Conservation (phyloP, 75 land plant genomes). For the Chamaecyparis obtusa region DNA sequence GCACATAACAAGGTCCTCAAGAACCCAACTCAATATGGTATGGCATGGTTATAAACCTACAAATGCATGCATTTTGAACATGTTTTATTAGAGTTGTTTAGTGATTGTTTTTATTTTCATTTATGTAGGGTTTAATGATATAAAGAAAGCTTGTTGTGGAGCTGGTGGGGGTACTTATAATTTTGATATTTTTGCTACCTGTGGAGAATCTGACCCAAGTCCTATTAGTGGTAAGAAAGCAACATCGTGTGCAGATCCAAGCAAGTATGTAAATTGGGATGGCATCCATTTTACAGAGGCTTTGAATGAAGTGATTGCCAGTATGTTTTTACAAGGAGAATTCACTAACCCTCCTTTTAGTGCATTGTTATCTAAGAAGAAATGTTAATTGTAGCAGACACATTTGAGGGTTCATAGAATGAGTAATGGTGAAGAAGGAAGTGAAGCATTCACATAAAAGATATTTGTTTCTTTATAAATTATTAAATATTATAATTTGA, state of each 20-base stretch:
- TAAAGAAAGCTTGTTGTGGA: slow-evolving; percentile 59
- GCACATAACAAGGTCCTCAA: slow-evolving; percentile 29
- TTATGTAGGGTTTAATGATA: slow-evolving; percentile 6
- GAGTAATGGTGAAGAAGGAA: no score
- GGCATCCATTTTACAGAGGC: slow-evolving; percentile 74
- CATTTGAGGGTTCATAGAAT: background rate
- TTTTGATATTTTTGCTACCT: slow-evolving; percentile 38
- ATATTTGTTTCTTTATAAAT: no score
- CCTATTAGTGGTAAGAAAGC: slow-evolving; percentile 1
- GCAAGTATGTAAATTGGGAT: slow-evolving; percentile 64
- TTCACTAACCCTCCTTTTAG: slow-evolving; percentile 35
- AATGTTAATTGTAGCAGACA: background rate
- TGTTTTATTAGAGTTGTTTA: background rate
- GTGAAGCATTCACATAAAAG: no score
- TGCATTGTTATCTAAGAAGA: slow-evolving; percentile 23
- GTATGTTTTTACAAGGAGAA: slow-evolving; percentile 28
- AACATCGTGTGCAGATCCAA: slow-evolving; percentile 49
- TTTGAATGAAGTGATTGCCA: slow-evolving; percentile 41
- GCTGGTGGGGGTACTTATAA: slow-evolving; percentile 47
- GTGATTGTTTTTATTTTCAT: background rate
- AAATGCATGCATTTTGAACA: background rate
- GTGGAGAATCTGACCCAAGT: slow-evolving; percentile 36
- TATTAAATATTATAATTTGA: no score
- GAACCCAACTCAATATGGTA: slow-evolving; percentile 19
- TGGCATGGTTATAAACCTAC: background rate